Base-by-base conservation (phyloP, 23 red algal species). In the Gracilaria domingensis region DNA sequence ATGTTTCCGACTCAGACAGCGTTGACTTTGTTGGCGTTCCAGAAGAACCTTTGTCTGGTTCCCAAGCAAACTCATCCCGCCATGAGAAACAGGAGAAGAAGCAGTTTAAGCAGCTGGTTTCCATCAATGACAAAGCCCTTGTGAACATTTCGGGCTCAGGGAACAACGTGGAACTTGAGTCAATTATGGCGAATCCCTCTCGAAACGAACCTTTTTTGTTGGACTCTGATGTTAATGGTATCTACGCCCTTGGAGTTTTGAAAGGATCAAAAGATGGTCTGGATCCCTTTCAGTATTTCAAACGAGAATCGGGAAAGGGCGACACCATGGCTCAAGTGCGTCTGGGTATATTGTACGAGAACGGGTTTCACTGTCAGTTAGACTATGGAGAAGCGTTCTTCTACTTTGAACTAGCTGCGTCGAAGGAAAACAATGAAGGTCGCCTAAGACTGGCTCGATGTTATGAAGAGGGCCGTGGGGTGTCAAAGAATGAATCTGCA, bases 391-490 rank as follows among this genome's bases (percentile, higher is more conserved):
- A 48, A 34, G 87, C 87, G 16, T 71, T 75, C 34, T 38, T 71
- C 18, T 66, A 61, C 35, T 90, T 65, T 33, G 33, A 48, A 21
- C 37, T 2, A 37, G 87, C 87, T 13, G 71, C 75, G 33, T 57
- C 65, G 37, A 71, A 40, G 33, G 84, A 66, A n/a, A 50, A 74
- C 51, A 74, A 44, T 32, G 87, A 66, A n/a, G 87, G 66, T 13
- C 73, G 77, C 1, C 57, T 66, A 21, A 79, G 76, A 29, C 45
- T 90, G 17, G 87, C 70, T 5, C 20, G 54, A 13, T 90, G 87
- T 90, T 90, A 90, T 42, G 87, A 90, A 54, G 74, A 90, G 18
- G 87, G 87, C 12, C 53, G 45, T 39, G 87, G 87, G 8, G 87
- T 90, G 1, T 39, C 57, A 53, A 54, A 66, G 54, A 69, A 81